These are phyloP conservation scores for Puccinia novopanici DNA, from an alignment of 1,284 basidiomycete species.

Conservation along the genomic window DNA sequence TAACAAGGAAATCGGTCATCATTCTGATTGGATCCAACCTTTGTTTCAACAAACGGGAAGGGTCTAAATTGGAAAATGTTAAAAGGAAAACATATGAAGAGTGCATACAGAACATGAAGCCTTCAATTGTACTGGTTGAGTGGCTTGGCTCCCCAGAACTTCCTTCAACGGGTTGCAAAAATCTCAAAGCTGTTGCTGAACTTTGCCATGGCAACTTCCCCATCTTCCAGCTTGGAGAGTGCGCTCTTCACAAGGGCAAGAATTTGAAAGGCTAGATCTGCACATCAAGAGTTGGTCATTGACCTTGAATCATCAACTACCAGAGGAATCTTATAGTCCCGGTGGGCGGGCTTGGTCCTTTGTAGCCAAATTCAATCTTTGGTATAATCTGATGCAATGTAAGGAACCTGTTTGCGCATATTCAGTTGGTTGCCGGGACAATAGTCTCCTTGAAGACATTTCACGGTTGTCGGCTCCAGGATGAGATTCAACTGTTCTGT, in stretches of 20 bases:
- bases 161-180: conserved; percentile 79
- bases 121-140: conserved; percentile 71
- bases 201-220: conserved; percentile 85
- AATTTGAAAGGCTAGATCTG: conserved; percentile 92
- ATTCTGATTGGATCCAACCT: no score
- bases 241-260: no score
- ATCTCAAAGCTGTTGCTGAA: conserved; percentile 88
- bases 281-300: conserved; percentile 90
- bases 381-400: conserved; percentile 97
- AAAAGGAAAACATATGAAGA: no score
- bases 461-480: no score
- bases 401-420: conserved; percentile 98
- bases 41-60: no score
- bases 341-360: conserved; percentile 84
- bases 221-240: conserved; percentile 86
- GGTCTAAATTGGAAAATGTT: no score
- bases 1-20: no score
- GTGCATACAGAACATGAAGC: no score
- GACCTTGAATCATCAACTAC: conserved; percentile 94
- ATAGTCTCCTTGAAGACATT: conserved; percentile 93
- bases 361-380: conserved; percentile 99
- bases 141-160: conserved; percentile 72
- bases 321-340: no score
- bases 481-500: conserved; percentile 95
- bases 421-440: conserved; percentile 96